Percentiles rank a stretch among this genome's conserved stretches.
phyloP scores from a whole-genome alignment of 2,329 filamentous ascomycete genomes.

The Fusarium burgessii region DNA sequence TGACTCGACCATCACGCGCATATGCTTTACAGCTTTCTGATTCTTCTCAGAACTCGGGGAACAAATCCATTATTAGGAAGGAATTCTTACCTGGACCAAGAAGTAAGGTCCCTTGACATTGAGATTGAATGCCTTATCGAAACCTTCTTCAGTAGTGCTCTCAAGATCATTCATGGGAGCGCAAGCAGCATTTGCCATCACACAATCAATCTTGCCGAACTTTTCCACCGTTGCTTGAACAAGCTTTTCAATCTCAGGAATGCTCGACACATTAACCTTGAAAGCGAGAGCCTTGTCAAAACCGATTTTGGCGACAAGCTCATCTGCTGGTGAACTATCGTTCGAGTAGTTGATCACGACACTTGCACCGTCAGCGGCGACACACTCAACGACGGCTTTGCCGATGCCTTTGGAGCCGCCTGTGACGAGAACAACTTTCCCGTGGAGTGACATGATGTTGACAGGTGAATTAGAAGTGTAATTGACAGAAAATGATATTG shows the following conservation, averaged over 20 bases:
- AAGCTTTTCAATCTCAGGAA: background rate
- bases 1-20: conserved; percentile 7
- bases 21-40: conserved; percentile 8
- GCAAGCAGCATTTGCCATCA: conserved; percentile 21
- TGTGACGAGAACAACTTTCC: background rate
- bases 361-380: conserved; percentile 1
- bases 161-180: conserved; percentile 17
- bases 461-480: fast-evolving
- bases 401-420: conserved; percentile 14
- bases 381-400: conserved; percentile 9
- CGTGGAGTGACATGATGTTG: background rate
- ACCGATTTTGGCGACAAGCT: background rate
- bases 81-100: background rate
- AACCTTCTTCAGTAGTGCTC: background rate
- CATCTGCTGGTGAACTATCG: background rate
- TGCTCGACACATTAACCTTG: background rate
- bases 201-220: conserved; percentile 10
- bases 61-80: fast-evolving
- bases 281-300: background rate
- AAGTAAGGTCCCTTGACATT: conserved; percentile 17
- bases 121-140: conserved; percentile 5
- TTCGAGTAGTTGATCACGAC: conserved; percentile 15
- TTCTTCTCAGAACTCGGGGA: background rate
- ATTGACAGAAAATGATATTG: fast-evolving
- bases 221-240: background rate